Conservation (phyloP, 805 yeast species). For the Starmerella sp. region DNA sequence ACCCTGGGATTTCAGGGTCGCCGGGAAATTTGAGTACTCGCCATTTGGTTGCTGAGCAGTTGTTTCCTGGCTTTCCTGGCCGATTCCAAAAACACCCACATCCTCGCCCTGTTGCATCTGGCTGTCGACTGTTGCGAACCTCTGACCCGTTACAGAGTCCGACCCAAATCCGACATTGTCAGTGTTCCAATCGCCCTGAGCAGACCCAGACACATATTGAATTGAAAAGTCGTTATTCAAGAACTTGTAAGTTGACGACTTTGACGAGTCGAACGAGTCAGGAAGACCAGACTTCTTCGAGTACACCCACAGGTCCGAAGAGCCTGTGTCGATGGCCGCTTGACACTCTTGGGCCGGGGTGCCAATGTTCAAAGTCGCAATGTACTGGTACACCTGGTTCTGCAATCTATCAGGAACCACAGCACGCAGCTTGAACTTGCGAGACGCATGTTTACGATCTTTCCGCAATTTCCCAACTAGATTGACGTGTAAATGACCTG, state of each 20-base stretch:
- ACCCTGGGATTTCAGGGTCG: conserved; percentile 32
- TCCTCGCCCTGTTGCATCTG: conserved; percentile 7
- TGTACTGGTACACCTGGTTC: conserved; percentile 15
- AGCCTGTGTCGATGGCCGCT: conserved; percentile 57
- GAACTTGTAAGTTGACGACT: conserved; percentile 22
- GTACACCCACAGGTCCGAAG: conserved; percentile 50
- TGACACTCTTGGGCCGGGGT: conserved; percentile 41
- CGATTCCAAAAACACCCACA: conserved; percentile 16
- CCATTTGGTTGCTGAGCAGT: conserved; percentile 1
- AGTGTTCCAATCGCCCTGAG: conserved; percentile 44
- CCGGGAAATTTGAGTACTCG: conserved; percentile 29
- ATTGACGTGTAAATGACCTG: conserved; percentile 1
- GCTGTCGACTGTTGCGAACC: conserved; percentile 11
- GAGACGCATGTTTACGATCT: conserved; percentile 13
- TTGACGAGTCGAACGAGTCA: conserved; percentile 9
- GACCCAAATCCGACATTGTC: conserved; percentile 46
- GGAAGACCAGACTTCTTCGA: conserved; percentile 3
- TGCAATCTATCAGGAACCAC: conserved; percentile 13
- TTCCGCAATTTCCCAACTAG: conserved; percentile 4
- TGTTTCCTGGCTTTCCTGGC: conserved; percentile 10
- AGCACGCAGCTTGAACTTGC: conserved; percentile 1
- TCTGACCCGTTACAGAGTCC: conserved; percentile 31
- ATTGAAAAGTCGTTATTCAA: conserved; percentile 22
- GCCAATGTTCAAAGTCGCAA: conserved; percentile 34
- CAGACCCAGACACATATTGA: conserved; percentile 31